Evolutionary conservation across 345 rosid genomes (phyloP), one percentile per base, ranked within the genome.

Genomic region (Salix viminalis): DNA sequence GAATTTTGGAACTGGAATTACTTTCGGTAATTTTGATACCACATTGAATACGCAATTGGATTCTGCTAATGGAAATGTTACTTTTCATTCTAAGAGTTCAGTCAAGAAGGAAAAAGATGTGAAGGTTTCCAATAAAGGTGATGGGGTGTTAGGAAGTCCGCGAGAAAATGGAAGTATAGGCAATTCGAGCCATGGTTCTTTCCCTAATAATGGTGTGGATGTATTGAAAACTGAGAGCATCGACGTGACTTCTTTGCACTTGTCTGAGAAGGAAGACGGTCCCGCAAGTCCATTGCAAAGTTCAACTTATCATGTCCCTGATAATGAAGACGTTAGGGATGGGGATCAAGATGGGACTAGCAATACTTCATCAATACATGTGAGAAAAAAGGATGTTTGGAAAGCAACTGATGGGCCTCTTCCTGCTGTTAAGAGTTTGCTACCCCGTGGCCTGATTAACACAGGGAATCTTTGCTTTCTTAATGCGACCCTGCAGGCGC

Each of bases 401-500:
- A 82, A 87, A 74, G 82, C 79, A 71, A 50, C 80, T 32, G 68
- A 79, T 58, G 91, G 83, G 68, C 69, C 90, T 77, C 46, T 81
- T 65, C 44, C 84, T 28, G 69, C 83, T 62, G 70, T 74, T 71
- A 88, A 72, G 69, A 80, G 78, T 80, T 83, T 92, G 37, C 78
- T 83, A 46, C 97, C 97, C 2, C 91, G 92, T 72, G 99, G 99
- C 73, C 87, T 96, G 70, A 88, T 92, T 68, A 96, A 96, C 80
- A 85, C 88, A 0, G 97, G 99, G 58, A 96, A 96, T 82, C 72
- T 90, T 78, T 96, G 99, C 80, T 96, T 96, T 84, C 97, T 93
- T 67, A 96, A 89, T 81, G 88, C 99, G 11, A 91, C 99, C 62
- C 78, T 96, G 71, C 99, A 96, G 81, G 98, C 99, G 70, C 87